Conservation (phyloP, 495 filamentous ascomycete species). For the Immersiella caudata region DNA sequence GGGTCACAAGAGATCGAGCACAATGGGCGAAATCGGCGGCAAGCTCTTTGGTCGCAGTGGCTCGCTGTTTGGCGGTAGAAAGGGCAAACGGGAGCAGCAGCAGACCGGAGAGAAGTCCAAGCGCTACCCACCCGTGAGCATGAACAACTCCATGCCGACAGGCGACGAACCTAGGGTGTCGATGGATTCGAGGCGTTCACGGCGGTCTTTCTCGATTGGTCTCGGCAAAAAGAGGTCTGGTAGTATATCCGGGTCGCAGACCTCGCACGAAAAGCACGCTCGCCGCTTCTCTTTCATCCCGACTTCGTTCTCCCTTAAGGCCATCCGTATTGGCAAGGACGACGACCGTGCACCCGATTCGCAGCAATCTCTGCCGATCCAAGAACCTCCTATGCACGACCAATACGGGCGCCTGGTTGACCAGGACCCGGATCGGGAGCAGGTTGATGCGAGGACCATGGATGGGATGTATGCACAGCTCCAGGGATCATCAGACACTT, state of each 20-base stretch:
- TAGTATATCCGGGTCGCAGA: slow-evolving; percentile 55
- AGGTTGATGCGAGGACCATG: slow-evolving; percentile 35
- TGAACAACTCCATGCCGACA: slow-evolving; percentile 61
- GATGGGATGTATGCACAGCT: slow-evolving; percentile 50
- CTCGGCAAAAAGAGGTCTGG: slow-evolving; percentile 72
- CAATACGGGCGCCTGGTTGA: slow-evolving; percentile 45
- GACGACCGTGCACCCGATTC: slow-evolving; percentile 44
- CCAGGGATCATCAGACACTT: slow-evolving; percentile 29
- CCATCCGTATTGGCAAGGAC: slow-evolving; percentile 55
- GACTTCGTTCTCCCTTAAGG: slow-evolving; percentile 68
- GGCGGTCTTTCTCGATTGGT: slow-evolving; percentile 74
- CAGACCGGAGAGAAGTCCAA: slow-evolving; percentile 51
- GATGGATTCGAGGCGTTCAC: slow-evolving; percentile 69
- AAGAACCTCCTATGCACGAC: slow-evolving; percentile 47
- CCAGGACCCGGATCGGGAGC: slow-evolving; percentile 36
- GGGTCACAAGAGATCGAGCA: slow-evolving; percentile 90
- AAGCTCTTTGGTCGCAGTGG: slow-evolving; percentile 79
- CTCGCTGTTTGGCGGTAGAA: slow-evolving; percentile 70
- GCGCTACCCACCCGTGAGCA: slow-evolving; percentile 78
- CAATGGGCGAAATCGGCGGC: slow-evolving; percentile 76
- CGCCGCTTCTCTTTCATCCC: slow-evolving; percentile 83
- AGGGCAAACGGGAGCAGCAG: slow-evolving; percentile 49
- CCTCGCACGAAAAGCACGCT: slow-evolving; percentile 57
- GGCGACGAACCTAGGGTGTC: slow-evolving; percentile 66
- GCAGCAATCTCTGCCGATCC: slow-evolving; percentile 51